Percentiles rank a stretch among this genome's conserved stretches.
Conservation (phyloP, 1,284 basidiomycete genomes). For the Rhodotorula mucilaginosa region DNA sequence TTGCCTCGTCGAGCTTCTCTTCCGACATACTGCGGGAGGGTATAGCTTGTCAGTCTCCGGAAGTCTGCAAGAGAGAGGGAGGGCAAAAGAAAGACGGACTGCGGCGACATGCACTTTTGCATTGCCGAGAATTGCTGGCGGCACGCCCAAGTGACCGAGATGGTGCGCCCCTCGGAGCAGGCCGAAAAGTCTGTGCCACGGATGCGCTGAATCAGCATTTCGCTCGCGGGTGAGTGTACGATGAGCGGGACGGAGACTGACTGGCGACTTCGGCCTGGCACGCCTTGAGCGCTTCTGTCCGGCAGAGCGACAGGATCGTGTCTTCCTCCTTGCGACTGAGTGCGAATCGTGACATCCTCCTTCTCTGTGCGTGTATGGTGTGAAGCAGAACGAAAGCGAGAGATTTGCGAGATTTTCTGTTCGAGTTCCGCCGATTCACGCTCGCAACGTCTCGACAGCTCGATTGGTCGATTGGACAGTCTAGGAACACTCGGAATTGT, state of each 20-base stretch:
- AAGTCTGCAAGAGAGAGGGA: not conserved
- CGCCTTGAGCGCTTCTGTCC: constrained; percentile 36
- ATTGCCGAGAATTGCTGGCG: constrained; percentile 40
- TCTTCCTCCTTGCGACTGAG: constrained; percentile 42
- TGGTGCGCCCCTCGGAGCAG: constrained; percentile 41
- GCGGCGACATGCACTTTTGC: constrained; percentile 41
- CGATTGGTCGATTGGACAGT: not conserved
- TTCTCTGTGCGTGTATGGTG: not conserved
- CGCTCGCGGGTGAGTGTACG: not conserved
- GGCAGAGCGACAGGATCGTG: constrained; percentile 38
- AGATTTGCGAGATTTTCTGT: not conserved
- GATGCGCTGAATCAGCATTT: not conserved
- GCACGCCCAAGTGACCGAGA: constrained; percentile 42
- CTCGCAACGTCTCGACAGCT: not conserved
- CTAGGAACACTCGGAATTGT: not conserved
- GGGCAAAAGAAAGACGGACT: constrained; percentile 27
- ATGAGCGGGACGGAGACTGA: constrained; percentile 4
- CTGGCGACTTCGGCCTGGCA: constrained; percentile 39
- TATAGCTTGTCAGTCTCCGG: not conserved
- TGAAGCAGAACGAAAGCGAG: not conserved
- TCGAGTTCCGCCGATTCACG: too few species aligned
- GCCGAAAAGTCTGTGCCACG: constrained; percentile 37
- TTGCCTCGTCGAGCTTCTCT: constrained; percentile 39
- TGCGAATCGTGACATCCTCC: constrained; percentile 31
- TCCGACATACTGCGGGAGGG: constrained; percentile 40